Evolutionary conservation across 345 rosid genomes (phyloP).

Genomic region (Rhodomyrtus tomentosa): DNA sequence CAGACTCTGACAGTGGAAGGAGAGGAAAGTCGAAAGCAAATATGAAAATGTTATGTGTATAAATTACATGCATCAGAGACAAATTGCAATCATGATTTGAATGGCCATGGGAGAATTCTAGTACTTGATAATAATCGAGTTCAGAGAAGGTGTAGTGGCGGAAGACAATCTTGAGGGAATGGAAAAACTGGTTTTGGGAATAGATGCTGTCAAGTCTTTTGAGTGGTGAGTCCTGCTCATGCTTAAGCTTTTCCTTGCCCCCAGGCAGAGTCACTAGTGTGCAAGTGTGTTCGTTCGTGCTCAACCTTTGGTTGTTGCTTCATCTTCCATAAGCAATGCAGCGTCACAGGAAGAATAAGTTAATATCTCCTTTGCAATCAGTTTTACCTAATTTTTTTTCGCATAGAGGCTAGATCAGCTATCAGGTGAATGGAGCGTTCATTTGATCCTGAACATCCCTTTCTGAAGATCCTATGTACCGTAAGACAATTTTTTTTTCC

Average conservation of each 20-base stretch:
- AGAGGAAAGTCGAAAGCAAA: not conserved
- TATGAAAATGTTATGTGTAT: not conserved
- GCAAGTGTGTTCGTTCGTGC: not conserved
- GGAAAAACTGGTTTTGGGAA: conserved; percentile 57
- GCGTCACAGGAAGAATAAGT: not conserved
- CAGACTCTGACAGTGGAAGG: not conserved
- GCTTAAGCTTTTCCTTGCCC: not conserved
- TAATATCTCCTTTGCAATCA: not conserved
- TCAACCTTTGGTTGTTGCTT: not conserved
- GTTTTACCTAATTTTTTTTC: not conserved
- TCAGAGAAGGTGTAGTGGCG: conserved; percentile 48
- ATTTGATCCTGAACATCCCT: not conserved
- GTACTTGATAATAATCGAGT: conserved; percentile 68
- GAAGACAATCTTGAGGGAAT: conserved; percentile 62
- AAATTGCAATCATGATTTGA: not conserved
- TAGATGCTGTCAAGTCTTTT: conserved; percentile 62
- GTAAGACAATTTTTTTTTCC: not conserved
- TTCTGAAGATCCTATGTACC: not conserved
- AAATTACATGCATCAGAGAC: not conserved
- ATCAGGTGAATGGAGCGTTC: not conserved
- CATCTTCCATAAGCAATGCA: not conserved
- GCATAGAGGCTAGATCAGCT: not conserved
- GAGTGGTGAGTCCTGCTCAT: conserved; percentile 27
- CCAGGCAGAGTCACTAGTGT: not conserved
- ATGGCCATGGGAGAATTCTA: conserved; percentile 31